Conservation (phyloP, 192 early-diverging fungal genomes). For the Podila epigama region DNA sequence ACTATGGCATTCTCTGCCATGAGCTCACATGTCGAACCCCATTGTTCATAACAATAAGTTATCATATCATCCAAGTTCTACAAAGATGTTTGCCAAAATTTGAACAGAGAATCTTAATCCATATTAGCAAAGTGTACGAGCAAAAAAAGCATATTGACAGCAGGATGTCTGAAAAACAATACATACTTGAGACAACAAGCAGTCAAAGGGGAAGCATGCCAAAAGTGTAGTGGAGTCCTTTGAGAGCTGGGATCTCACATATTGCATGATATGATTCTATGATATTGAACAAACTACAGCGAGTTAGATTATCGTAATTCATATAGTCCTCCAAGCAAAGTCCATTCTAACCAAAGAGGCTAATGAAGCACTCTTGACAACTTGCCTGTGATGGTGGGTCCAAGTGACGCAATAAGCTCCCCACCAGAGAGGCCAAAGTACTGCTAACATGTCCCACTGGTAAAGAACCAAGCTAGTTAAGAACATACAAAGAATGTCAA, state of each 20-base stretch:
- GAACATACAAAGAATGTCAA: not conserved
- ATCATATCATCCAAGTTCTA: conserved; percentile 19
- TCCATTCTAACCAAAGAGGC: too few relatives aligned
- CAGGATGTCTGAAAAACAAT: too few relatives aligned
- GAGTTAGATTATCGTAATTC: not conserved
- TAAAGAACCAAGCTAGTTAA: conserved; percentile 12
- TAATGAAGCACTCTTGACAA: not conserved
- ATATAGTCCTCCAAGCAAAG: not conserved
- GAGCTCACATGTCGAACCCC: conserved; percentile 15
- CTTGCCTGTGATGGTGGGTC: conserved; percentile 25
- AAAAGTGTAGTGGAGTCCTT: conserved; percentile 2
- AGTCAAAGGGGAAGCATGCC: conserved; percentile 18
- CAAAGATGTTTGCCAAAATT: too few relatives aligned
- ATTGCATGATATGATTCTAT: too few relatives aligned
- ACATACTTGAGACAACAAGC: conserved; percentile 14
- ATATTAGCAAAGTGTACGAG: not conserved
- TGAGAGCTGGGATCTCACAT: not conserved
- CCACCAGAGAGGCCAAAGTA: conserved; percentile 8
- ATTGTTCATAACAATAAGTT: conserved; percentile 8
- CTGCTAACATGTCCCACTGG: conserved; percentile 17
- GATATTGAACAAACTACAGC: too few relatives aligned
- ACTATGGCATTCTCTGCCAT: conserved; percentile 16
- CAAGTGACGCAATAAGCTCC: conserved; percentile 8
- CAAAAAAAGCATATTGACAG: not conserved
- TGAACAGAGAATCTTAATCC: not conserved